A percentile compares a stretch with the other conserved stretches of the same genome.
Conservation (phyloP, 177 flowering plant genomes). For the Vitis hybrid region DNA sequence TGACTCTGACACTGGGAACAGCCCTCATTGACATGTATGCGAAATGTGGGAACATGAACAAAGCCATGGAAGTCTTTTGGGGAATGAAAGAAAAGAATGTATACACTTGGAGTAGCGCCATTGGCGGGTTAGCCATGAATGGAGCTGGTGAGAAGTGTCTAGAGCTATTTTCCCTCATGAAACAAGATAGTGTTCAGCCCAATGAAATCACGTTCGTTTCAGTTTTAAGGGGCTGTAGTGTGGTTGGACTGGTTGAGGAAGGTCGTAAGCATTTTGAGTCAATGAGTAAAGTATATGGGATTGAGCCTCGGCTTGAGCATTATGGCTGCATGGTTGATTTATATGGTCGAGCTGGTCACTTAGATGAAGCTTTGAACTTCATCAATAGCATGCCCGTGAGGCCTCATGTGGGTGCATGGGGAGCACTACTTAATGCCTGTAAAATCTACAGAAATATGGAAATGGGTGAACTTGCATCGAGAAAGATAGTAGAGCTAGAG, state of each 20-base stretch:
- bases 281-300: constrained; percentile 37
- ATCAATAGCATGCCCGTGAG: constrained; percentile 55
- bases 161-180: constrained; percentile 49
- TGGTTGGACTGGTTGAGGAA: constrained; percentile 51
- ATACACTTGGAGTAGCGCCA: constrained; percentile 50
- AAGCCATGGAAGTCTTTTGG: constrained; percentile 60
- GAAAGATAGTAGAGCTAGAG: constrained; percentile 51
- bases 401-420: constrained; percentile 70
- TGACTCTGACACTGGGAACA: constrained; percentile 47
- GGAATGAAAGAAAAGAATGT: constrained; percentile 53
- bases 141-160: constrained; percentile 46
- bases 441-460: constrained; percentile 39
- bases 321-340: constrained; percentile 70
- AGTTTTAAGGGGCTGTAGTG: constrained; percentile 48
- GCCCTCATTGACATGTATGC: constrained; percentile 60
- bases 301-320: constrained; percentile 51
- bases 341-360: constrained; percentile 55
- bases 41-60: constrained; percentile 43
- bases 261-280: constrained; percentile 42
- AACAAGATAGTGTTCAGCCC: constrained; percentile 36
- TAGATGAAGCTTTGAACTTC: constrained; percentile 50
- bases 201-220: constrained; percentile 53
- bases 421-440: constrained; percentile 58
- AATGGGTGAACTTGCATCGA: constrained; percentile 48
- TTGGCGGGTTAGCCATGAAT: constrained; percentile 59